Base-by-base conservation (phyloP, 1,284 basidiomycete species). In the Mycosarcoma mackinlayi region DNA sequence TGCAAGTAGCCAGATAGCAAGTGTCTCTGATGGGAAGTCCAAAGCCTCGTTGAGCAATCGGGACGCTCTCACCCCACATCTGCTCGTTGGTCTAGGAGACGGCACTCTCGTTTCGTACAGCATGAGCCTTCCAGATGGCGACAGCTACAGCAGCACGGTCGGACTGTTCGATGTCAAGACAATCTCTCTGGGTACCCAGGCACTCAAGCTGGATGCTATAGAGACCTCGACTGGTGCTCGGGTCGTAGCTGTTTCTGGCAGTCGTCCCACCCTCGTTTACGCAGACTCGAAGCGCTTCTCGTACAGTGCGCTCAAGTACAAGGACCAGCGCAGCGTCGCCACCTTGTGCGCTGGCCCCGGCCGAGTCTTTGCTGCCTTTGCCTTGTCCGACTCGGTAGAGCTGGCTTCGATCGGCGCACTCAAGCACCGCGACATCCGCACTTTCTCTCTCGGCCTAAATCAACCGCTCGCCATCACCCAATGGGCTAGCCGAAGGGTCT, bases 1-100 rank as follows among this genome's bases (percentile, higher is more conserved):
- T 78, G 86, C 85, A 31, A 60, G 67, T 44, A 49, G 53, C 35
- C 49, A 61, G 28, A 16, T 27, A 16, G 25, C 34, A 7, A 25
- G 9, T n/a, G 24, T 8, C 7, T 16, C 39, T 1, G n/a, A 25
- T 8, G 16, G 13, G 1, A 41, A 58, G 27, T 18, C 56, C 1
- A 52, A 42, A 25, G 38, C 42, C 11, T 55, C 47, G 31, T 23
- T 55, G 42, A 33, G 50, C 55, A 63, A 55, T 19, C 54, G 52
- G 39, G 55, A 62, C 24, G 45, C 67, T 19, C 28, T 47, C 14
- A 40, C 34, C 9, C 53, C 63, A 0, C 87, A 89, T 66, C 85
- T 97, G 6, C 84, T 97, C 19, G 88, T 89, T 9, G 94, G 93
- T 1, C 84, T 94, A 5, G 88, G 87, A 6, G 89, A 96, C 80